Evolutionary conservation across 1,284 basidiomycete species (phyloP), one percentile per base, ranked within the genome.

Genomic region (Puccinia horiana): DNA sequence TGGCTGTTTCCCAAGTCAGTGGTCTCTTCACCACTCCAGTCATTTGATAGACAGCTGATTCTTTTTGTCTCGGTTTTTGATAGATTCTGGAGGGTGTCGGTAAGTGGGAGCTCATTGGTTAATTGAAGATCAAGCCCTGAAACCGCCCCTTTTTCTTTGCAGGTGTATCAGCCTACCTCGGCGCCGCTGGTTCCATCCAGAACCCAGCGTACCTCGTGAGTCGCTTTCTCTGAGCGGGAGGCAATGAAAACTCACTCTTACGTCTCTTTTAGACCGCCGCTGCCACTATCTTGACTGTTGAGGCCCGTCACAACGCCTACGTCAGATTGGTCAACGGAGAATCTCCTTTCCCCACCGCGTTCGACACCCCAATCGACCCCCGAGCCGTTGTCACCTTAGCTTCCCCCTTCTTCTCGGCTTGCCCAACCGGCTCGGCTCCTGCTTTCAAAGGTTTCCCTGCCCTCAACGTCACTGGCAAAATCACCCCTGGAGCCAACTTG

Each of bases 1-100:
- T 90, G 49, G 88, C 88, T 18, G 87, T 90, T 47, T 89, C 90
- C 32, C 49, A 52, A 52, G 49, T 52, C 4, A 52, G 49, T 20
- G 11, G 11, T 52, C 18, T 9, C 49, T 16, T 52, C 4, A 52
- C 11, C 8, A 14, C 4, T 20, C 4, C 4, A 52, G 4, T 52
- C 8, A 47, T 52, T 4, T 52, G 49, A 9, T 52, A 20, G 49
- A 9, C 8, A 14, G 4, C 20, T 52, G 49, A 52, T 20, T 52
- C 49, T 9, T 23, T 4, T 52, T 4, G 4, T 52, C 18, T 9
- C 11, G 11, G 11, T 18, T 4, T 52, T 4, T 23, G 20, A 52
- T 83, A 84, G 65, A 85, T 85, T 81, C 84, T 85, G 29, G 84
- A 80, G 44, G 78, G 78, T 56, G 78, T 80, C 26, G 78, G 78